Conservation (phyloP, 495 filamentous ascomycete species). For the Trichocladium uniseriatum region DNA sequence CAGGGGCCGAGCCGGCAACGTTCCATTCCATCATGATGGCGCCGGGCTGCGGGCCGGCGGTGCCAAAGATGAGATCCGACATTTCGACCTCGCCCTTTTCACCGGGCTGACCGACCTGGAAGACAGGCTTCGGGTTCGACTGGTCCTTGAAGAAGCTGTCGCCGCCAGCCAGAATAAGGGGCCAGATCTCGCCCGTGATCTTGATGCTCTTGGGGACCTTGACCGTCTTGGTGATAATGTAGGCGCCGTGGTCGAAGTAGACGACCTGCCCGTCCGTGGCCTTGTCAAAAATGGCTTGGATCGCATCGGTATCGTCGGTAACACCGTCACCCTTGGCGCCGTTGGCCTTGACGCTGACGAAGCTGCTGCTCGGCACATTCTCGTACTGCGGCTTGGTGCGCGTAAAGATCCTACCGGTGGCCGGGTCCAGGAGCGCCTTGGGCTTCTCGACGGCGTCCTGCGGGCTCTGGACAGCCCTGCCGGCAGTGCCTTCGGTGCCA, state of each 20-base stretch:
- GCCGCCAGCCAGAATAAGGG: slow-evolving; percentile 78
- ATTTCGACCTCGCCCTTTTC: slow-evolving; percentile 76
- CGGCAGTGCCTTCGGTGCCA: slow-evolving; percentile 28
- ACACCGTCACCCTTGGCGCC: slow-evolving; percentile 74
- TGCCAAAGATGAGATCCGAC: slow-evolving; percentile 71
- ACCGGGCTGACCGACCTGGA: slow-evolving; percentile 70
- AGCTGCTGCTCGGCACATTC: slow-evolving; percentile 43
- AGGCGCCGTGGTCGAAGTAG: slow-evolving; percentile 88
- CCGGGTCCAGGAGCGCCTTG: slow-evolving; percentile 40
- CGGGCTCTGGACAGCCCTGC: slow-evolving; percentile 41
- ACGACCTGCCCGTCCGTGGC: slow-evolving; percentile 55
- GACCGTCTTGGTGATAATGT: slow-evolving; percentile 75
- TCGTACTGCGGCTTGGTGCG: slow-evolving; percentile 71
- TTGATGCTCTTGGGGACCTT: slow-evolving; percentile 68
- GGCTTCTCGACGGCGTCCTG: slow-evolving; percentile 48
- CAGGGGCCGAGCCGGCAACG: slow-evolving; percentile 54
- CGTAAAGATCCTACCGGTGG: slow-evolving; percentile 49
- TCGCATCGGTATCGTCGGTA: slow-evolving; percentile 57
- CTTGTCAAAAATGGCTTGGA: slow-evolving; percentile 64
- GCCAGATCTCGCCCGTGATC: slow-evolving; percentile 88
- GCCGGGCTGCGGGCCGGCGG: slow-evolving; percentile 68
- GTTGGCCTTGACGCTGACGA: slow-evolving; percentile 63
- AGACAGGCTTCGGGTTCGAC: slow-evolving; percentile 58
- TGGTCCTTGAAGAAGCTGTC: slow-evolving; percentile 55
- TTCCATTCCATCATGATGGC: slow-evolving; percentile 93